A percentile compares a stretch with the other conserved stretches of the same genome.
These are phyloP conservation scores for Limnanthes douglasii DNA, from an alignment of 345 rosid species.

Conservation along the genomic window DNA sequence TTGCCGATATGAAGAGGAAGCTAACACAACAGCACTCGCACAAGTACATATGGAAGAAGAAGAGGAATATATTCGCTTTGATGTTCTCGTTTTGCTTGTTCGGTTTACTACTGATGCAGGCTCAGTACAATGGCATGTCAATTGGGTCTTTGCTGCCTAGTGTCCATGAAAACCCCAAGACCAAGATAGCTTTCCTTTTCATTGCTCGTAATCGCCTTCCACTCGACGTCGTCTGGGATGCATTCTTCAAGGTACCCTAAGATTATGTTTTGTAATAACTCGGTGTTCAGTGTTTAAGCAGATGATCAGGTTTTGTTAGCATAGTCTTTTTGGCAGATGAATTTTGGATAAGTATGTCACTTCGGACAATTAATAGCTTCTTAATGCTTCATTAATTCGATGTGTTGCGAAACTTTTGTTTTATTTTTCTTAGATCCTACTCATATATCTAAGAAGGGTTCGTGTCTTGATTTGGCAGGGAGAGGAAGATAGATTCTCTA, in stretches of 20 bases:
- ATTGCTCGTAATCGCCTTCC: constrained; percentile 83
- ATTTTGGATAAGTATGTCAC: too few species aligned
- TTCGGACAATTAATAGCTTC: too few species aligned
- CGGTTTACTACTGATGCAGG: constrained; percentile 47
- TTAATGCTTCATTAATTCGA: too few species aligned
- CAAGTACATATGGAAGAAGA: constrained; percentile 58
- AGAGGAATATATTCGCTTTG: constrained; percentile 18
- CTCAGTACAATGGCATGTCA: constrained; percentile 32
- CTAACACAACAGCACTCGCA: constrained; percentile 27
- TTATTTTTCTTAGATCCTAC: too few species aligned
- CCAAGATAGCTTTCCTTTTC: constrained; percentile 75
- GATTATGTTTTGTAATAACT: too few species aligned
- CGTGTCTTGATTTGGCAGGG: constrained; percentile 31
- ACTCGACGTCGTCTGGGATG: constrained; percentile 76
- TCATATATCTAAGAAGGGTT: background rate
- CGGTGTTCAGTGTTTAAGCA: too few species aligned
- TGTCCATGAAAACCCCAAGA: constrained; percentile 27
- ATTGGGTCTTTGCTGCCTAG: constrained; percentile 29
- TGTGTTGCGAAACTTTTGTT: too few species aligned
- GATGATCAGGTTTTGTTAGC: too few species aligned
- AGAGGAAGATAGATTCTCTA: constrained; percentile 56
- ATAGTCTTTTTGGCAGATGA: too few species aligned
- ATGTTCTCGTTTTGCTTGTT: constrained; percentile 40
- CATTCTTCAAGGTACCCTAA: constrained; percentile 63
- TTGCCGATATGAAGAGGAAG: constrained; percentile 54